A percentile compares a stretch with the other conserved stretches of the same genome.
phyloP scores from a whole-genome alignment of 2,329 filamentous ascomycete genomes.

The Leptographium galeiforme region DNA sequence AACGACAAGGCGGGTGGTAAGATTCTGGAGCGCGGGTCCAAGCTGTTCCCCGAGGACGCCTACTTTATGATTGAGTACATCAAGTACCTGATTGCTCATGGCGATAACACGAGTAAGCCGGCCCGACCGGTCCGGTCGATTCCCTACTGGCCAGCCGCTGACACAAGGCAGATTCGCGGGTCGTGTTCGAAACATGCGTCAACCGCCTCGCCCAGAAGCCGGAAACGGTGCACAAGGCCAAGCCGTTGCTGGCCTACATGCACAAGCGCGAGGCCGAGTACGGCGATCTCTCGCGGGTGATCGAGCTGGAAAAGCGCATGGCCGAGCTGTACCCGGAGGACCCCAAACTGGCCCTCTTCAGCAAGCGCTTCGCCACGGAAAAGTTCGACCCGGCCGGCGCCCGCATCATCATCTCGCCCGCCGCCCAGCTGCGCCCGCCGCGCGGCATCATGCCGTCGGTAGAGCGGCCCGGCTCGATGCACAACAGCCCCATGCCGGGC shows the following conservation, averaged over 20 bases:
- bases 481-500: constrained; percentile 29
- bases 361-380: constrained; percentile 57
- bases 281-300: constrained; percentile 81
- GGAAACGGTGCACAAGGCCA: constrained; percentile 60
- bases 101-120: constrained; percentile 79
- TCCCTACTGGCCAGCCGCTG: not conserved
- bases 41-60: constrained; percentile 87
- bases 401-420: constrained; percentile 72
- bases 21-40: constrained; percentile 90
- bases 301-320: constrained; percentile 87
- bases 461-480: constrained; percentile 29
- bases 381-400: constrained; percentile 71
- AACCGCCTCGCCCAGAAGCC: constrained; percentile 67
- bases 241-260: constrained; percentile 79
- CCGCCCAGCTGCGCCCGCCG: constrained; percentile 58
- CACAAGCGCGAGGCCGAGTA: constrained; percentile 93
- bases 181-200: constrained; percentile 91
- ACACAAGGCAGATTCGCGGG: constrained; percentile 59
- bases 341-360: constrained; percentile 61
- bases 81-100: constrained; percentile 83
- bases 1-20: constrained; percentile 85
- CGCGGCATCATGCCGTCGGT: constrained; percentile 32
- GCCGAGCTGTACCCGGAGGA: constrained; percentile 85
- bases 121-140: constrained; percentile 19
- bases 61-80: constrained; percentile 90